Evolutionary conservation across 139 green algal species (phyloP), one percentile per base, ranked within the genome.

Genomic region (Diplosphaera chodatii): DNA sequence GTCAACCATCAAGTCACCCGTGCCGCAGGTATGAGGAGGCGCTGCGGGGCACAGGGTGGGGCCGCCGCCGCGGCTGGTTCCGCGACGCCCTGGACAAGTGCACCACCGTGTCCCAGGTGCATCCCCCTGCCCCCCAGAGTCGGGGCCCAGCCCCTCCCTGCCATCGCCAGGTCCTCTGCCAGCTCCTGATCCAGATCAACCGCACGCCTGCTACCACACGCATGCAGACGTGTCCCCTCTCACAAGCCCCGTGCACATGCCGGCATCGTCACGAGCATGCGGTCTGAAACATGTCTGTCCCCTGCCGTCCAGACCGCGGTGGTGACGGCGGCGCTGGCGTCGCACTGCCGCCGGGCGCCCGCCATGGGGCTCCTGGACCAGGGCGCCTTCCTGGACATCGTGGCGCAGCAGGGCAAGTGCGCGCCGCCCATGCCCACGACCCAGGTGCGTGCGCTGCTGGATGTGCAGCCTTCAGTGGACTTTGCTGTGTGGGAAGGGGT

Each of bases 41-140:
- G 40, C 40, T 78, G 62, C 73, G 70, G 59, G 74, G 74, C 37
- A 78, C 67, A 4, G 74, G 74, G 23, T 78, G 74, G 74, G 74
- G 74, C 31, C 63, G 74, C 56, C 37, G 68, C 8, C 64, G 74
- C 29, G 40, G 62, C 40, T 74, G 67, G 67, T 78, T 59, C 67
- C 30, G 74, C 21, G 74, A 78, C 6, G 59, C 69, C 62, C 74
- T 78, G 3, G 74, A 78, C 40, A 31, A 55, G 4, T 74, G 67
- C 64, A 25, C 62, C 29, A 74, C 64, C 29, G 30, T 78, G 21
- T 37, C 67, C 15, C 74, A 78, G 74, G 74, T 67, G 6, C 22
- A 18, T 3, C 1, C 13, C n/a, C 0, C n/a, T 68, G n/a, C n/a
- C n/a, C n/a, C n/a, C n/a, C n/a, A n/a, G n/a, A n/a, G n/a, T n/a